These are phyloP conservation scores for Rheum nobile DNA, from an alignment of 148 eudicot species.

Conservation along the genomic window DNA sequence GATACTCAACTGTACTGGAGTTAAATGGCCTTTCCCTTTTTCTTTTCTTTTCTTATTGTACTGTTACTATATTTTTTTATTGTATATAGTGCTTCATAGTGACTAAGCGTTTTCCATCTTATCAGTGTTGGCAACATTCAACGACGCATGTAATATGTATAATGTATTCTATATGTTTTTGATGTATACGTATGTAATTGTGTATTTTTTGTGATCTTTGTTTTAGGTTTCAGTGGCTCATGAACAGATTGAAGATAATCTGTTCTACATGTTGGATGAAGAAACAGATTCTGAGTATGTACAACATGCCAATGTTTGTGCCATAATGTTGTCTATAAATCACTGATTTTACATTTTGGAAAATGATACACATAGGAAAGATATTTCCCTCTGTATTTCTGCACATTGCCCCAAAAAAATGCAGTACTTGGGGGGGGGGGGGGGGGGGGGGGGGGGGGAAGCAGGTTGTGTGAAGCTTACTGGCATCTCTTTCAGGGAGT, in stretches of 20 bases:
- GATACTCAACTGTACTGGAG: neutral
- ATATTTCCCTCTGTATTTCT: neutral
- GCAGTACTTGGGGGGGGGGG: neutral
- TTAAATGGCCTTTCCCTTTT: neutral
- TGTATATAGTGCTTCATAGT: neutral
- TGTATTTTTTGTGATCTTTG: conserved; percentile 14
- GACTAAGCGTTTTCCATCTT: neutral
- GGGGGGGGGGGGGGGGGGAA: neutral
- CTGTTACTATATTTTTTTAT: neutral
- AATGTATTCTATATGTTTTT: neutral
- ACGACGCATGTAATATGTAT: neutral
- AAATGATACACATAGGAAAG: neutral
- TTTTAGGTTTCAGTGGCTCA: conserved; percentile 67
- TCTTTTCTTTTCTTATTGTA: neutral
- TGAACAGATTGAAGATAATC: conserved; percentile 77
- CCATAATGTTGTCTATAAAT: neutral
- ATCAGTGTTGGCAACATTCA: neutral
- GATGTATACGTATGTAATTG: neutral
- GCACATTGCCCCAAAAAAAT: neutral
- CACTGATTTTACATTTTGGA: neutral
- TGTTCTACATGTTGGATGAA: conserved; percentile 94
- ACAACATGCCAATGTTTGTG: conserved; percentile 1
- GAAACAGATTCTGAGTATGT: conserved; percentile 95
- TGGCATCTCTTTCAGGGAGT: neutral
- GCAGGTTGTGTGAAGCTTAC: neutral